A percentile compares a stretch with the other conserved stretches of the same genome.
Evolutionary conservation across 202 grass and related monocot species (phyloP).

Genomic region (Dendrocalamus latiflorus): DNA sequence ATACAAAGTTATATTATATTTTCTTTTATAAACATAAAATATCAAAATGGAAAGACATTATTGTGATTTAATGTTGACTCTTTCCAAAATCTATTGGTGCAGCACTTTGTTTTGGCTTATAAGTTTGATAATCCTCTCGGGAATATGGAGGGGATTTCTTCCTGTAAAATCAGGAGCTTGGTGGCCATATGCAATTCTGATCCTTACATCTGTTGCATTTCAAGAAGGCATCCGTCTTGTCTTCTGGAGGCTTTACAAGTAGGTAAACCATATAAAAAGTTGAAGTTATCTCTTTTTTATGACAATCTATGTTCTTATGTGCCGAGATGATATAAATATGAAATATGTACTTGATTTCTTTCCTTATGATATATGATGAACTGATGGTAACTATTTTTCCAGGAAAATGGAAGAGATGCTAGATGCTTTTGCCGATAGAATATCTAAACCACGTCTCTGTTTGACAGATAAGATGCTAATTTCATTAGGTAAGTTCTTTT

Average conservation of each 20-base stretch:
- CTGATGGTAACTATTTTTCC: slow-evolving; percentile 31
- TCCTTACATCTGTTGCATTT: slow-evolving; percentile 76
- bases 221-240: slow-evolving; percentile 70
- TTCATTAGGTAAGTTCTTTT: slow-evolving; percentile 56
- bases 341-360: not conserved
- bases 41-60: not conserved
- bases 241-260: slow-evolving; percentile 99
- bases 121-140: slow-evolving; percentile 82
- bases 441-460: slow-evolving; percentile 78
- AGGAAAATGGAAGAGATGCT: slow-evolving; percentile 93
- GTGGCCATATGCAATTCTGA: slow-evolving; percentile 69
- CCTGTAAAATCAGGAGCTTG: slow-evolving; percentile 59
- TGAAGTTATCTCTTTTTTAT: not conserved
- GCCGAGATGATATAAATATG: not conserved
- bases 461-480: slow-evolving; percentile 90
- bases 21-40: not conserved
- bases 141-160: slow-evolving; percentile 82
- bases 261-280: slow-evolving; percentile 26
- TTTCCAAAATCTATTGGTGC: slow-evolving; percentile 17
- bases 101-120: slow-evolving; percentile 94
- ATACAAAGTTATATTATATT: not conserved
- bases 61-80: slow-evolving; percentile 17
- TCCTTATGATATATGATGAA: slow-evolving; percentile 12
- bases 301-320: not conserved
- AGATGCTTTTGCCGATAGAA: slow-evolving; percentile 84